These are phyloP conservation scores for Coprinellus micaceus DNA, from an alignment of 768 basidiomycete genomes.

Conservation along the genomic window DNA sequence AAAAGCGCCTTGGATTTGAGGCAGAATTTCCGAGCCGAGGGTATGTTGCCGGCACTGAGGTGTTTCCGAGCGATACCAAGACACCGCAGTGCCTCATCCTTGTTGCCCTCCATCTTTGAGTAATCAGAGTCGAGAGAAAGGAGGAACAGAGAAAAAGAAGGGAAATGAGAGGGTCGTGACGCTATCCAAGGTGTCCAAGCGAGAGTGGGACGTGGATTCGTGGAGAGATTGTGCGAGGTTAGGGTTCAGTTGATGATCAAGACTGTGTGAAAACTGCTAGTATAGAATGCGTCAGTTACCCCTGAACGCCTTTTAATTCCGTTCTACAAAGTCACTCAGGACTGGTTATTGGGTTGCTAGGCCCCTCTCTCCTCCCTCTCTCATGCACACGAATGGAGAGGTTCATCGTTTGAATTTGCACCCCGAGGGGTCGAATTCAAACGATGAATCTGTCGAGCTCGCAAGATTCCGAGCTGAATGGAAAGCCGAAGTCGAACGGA, in stretches of 20 bases:
- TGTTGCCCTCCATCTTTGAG: constrained; percentile 74
- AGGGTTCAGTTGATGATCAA: constrained; percentile 11
- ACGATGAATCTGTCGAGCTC: constrained; percentile 59
- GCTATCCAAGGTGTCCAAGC: background rate
- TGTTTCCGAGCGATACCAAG: constrained; percentile 76
- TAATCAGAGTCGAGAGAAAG: background rate
- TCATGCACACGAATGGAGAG: too few relatives aligned
- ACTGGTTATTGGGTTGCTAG: too few relatives aligned
- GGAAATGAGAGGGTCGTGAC: background rate
- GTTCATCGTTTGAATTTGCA: too few relatives aligned
- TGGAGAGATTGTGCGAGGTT: constrained; percentile 10
- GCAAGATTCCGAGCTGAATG: constrained; percentile 68
- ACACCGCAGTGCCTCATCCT: constrained; percentile 84
- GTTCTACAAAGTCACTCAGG: too few relatives aligned
- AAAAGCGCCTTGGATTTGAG: constrained; percentile 84
- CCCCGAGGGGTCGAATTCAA: constrained; percentile 10
- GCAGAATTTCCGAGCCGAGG: constrained; percentile 84
- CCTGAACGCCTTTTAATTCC: too few relatives aligned
- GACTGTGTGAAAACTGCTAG: background rate
- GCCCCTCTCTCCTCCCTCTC: background rate
- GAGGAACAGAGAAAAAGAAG: constrained; percentile 2
- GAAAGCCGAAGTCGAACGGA: constrained; percentile 58
- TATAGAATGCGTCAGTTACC: too few relatives aligned
- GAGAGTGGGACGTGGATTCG: constrained; percentile 4
- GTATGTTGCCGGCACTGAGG: constrained; percentile 62